Evolutionary conservation across 1,284 basidiomycete genomes (phyloP).

Genomic region (Boletellus deceptivus): DNA sequence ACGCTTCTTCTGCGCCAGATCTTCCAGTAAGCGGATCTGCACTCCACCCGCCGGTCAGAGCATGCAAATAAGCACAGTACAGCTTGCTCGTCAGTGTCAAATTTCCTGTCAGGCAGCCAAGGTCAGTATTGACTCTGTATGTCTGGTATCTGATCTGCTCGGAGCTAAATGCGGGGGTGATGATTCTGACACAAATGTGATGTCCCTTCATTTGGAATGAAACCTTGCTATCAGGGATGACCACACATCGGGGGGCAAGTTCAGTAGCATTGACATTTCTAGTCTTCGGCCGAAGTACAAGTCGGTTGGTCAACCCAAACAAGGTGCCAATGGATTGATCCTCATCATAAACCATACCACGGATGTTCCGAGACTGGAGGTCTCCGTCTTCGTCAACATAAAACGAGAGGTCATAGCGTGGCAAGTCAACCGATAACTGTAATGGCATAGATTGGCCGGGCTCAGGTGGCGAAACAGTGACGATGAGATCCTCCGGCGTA

Average conservation of each 20-base stretch:
- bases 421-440: slow-evolving; percentile 37
- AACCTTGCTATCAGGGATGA: slow-evolving; percentile 41
- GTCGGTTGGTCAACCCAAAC: slow-evolving; percentile 35
- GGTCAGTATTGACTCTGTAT: slow-evolving; percentile 39
- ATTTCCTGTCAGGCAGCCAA: slow-evolving; percentile 39
- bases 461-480: slow-evolving; percentile 3
- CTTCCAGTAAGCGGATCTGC: slow-evolving; percentile 45
- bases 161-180: slow-evolving; percentile 1
- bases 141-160: slow-evolving; percentile 29
- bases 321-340: slow-evolving; percentile 25
- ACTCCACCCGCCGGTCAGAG: slow-evolving; percentile 39
- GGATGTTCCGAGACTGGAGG: slow-evolving; percentile 28
- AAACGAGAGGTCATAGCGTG: slow-evolving; percentile 39
- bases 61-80: slow-evolving; percentile 46
- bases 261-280: background rate
- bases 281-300: slow-evolving; percentile 37
- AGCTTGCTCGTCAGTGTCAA: slow-evolving; percentile 35
- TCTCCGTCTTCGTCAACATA: slow-evolving; percentile 24
- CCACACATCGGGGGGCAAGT: slow-evolving; percentile 27
- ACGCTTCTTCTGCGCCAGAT: slow-evolving; percentile 47
- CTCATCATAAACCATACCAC: slow-evolving; percentile 23
- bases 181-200: slow-evolving; percentile 30
- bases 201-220: slow-evolving; percentile 20
- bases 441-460: slow-evolving; percentile 6
- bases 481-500: slow-evolving; percentile 11